Percentiles rank a stretch among this genome's conserved stretches.
Evolutionary conservation across 1,284 basidiomycete species (phyloP).

Genomic region (Melampsora occidentalis): DNA sequence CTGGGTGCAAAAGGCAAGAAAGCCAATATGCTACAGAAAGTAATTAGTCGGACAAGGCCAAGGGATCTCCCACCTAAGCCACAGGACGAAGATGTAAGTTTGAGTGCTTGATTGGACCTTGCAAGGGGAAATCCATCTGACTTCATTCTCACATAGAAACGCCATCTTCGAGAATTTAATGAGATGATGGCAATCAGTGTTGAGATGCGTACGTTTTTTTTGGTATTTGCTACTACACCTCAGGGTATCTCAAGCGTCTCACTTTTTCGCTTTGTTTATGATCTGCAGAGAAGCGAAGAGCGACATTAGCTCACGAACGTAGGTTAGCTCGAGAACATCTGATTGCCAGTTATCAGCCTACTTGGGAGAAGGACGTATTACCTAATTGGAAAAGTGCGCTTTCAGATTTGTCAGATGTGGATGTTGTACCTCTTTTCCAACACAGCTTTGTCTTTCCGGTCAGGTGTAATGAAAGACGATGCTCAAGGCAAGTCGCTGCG

Average conservation of each 20-base stretch:
- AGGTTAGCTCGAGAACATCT: conserved; percentile 14
- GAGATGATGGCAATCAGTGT: conserved; percentile 30
- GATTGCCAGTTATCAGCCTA: conserved; percentile 13
- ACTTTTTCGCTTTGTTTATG: not conserved
- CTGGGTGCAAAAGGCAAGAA: conserved; percentile 25
- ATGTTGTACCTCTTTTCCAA: not conserved
- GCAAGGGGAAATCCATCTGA: too few species aligned
- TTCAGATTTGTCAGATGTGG: not conserved
- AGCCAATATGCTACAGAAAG: conserved; percentile 48
- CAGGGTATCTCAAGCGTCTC: not conserved
- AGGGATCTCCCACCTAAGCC: conserved; percentile 50
- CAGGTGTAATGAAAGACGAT: conserved; percentile 16
- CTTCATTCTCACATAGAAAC: conserved; percentile 1
- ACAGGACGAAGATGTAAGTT: conserved; percentile 49
- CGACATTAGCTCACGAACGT: not conserved
- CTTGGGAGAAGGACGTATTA: conserved; percentile 30
- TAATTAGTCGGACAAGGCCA: conserved; percentile 49
- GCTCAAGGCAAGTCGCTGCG: conserved; percentile 14
- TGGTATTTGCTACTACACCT: not conserved
- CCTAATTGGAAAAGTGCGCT: conserved; percentile 31
- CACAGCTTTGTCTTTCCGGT: not conserved
- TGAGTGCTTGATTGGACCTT: not conserved
- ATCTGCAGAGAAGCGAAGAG: conserved; percentile 14
- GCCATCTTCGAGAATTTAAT: conserved; percentile 19
- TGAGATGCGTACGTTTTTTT: conserved; percentile 19